Percentiles rank a stretch among this genome's conserved stretches.
These are phyloP conservation scores for Histomonas meleagridis DNA, from an alignment of 208 protist species.

Conservation along the genomic window DNA sequence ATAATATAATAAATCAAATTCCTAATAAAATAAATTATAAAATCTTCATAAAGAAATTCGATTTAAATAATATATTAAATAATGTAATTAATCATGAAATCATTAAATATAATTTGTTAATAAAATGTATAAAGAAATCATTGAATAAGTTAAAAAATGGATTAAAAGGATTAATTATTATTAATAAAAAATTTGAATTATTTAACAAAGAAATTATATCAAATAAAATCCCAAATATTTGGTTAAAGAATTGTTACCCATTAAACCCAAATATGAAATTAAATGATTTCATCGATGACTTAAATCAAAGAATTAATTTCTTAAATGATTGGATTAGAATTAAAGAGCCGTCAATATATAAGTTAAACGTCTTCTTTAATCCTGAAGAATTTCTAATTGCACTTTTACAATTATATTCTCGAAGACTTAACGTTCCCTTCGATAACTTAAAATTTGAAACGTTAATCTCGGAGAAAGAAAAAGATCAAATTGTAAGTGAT, in stretches of 20 bases:
- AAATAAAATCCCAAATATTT: conserved; percentile 81
- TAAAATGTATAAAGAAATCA: conserved; percentile 9
- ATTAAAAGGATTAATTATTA: conserved; percentile 80
- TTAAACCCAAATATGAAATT: conserved; percentile 86
- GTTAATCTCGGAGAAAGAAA: neutral
- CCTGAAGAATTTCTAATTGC: conserved; percentile 93
- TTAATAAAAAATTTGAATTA: conserved; percentile 75
- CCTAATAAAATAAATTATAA: conserved; percentile 71
- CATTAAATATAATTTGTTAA: neutral
- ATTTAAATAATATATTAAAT: neutral
- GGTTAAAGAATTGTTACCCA: conserved; percentile 70
- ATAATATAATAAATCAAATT: conserved; percentile 90
- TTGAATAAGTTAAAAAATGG: conserved; percentile 71
- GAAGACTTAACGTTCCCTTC: conserved; percentile 80
- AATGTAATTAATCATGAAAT: conserved; percentile 14
- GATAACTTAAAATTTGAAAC: conserved; percentile 89
- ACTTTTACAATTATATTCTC: conserved; percentile 73
- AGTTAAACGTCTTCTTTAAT: conserved; percentile 88
- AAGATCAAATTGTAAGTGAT: conserved; percentile 54
- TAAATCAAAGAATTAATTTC: conserved; percentile 73
- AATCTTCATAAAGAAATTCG: conserved; percentile 4
- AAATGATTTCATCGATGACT: conserved; percentile 80
- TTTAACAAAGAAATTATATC: conserved; percentile 77
- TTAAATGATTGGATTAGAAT: conserved; percentile 74
- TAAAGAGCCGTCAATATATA: conserved; percentile 71